Conservation (phyloP, 2,329 filamentous ascomycete species). For the Daldinia eschscholtzii region DNA sequence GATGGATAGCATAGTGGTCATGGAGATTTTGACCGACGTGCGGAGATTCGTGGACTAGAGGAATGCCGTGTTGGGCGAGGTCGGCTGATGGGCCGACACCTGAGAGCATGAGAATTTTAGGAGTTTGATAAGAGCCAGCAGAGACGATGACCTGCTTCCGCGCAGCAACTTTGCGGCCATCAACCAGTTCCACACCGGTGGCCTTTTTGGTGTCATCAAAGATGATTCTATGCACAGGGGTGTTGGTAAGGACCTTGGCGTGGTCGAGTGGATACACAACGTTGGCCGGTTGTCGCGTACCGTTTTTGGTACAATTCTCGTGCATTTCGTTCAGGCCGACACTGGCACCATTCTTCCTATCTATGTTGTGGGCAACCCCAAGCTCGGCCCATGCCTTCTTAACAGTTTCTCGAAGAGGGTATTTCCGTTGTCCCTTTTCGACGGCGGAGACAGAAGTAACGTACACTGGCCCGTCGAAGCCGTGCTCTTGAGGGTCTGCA, state of each 20-base stretch:
- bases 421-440: not conserved
- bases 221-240: constrained; percentile 35
- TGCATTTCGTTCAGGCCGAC: not conserved
- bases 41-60: constrained; percentile 50
- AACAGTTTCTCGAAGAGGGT: not conserved
- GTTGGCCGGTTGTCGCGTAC: not conserved
- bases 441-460: not conserved
- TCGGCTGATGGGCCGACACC: constrained; percentile 51
- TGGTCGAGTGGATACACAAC: not conserved
- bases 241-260: constrained; percentile 40
- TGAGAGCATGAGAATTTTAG: constrained; percentile 54
- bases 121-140: constrained; percentile 51
- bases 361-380: not conserved
- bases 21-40: constrained; percentile 49
- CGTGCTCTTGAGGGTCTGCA: constrained; percentile 54
- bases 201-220: constrained; percentile 49
- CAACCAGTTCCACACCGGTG: constrained; percentile 58
- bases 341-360: not conserved
- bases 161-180: constrained; percentile 46
- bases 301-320: not conserved
- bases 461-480: constrained; percentile 53
- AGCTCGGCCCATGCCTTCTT: not conserved
- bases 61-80: constrained; percentile 53
- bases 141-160: constrained; percentile 53
- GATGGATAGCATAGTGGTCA: constrained; percentile 47